Evolutionary conservation across 1,139 yeast species (phyloP).

Genomic region (Yamadazyma jaroonii): DNA sequence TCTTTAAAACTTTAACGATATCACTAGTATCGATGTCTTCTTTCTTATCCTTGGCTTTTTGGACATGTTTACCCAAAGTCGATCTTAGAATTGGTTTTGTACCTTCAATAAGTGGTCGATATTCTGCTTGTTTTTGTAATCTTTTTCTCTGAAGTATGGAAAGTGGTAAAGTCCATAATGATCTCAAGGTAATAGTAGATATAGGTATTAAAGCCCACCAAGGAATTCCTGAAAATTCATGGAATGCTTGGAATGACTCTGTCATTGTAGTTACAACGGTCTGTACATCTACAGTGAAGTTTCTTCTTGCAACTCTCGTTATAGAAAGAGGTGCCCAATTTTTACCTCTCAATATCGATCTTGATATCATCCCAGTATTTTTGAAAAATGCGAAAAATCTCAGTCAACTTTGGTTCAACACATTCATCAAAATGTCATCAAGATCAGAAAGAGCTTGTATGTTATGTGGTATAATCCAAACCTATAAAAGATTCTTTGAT

Average conservation of each 20-base stretch:
- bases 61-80: constrained; percentile 62
- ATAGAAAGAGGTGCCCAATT: background rate
- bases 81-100: constrained; percentile 73
- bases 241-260: constrained; percentile 45
- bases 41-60: constrained; percentile 29
- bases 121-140: constrained; percentile 64
- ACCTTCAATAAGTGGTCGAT: constrained; percentile 69
- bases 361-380: constrained; percentile 4
- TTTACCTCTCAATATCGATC: background rate
- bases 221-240: constrained; percentile 60
- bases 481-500: constrained; percentile 67
- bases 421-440: constrained; percentile 41
- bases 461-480: constrained; percentile 92
- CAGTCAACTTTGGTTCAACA: background rate
- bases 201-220: constrained; percentile 85
- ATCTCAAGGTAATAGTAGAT: constrained; percentile 63
- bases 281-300: constrained; percentile 12
- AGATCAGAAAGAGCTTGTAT: constrained; percentile 92
- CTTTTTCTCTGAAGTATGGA: constrained; percentile 71
- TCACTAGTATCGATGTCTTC: background rate
- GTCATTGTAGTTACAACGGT: constrained; percentile 26
- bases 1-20: constrained; percentile 8
- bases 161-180: constrained; percentile 71
- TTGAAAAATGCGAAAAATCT: constrained; percentile 2
- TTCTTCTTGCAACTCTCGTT: constrained; percentile 4